A percentile compares a stretch with the other conserved stretches of the same genome.
Conservation (phyloP, 2,329 filamentous ascomycete genomes). For the Aspergillus sp. region DNA sequence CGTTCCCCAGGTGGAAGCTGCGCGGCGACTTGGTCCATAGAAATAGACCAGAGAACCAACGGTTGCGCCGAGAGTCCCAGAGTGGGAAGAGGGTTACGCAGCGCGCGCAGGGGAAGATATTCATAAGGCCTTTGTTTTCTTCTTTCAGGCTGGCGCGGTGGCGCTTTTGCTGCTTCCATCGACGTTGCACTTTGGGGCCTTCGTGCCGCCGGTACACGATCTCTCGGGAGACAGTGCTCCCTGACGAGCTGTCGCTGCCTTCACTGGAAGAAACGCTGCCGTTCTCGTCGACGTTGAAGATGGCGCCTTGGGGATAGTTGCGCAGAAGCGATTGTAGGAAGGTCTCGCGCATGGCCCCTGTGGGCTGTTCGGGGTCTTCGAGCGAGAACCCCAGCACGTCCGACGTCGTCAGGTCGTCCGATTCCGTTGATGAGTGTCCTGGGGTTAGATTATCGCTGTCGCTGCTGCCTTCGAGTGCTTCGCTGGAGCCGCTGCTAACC, state of each 20-base stretch:
- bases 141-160: conserved; percentile 16
- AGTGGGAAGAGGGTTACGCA: conserved; percentile 32
- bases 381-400: conserved; percentile 19
- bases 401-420: neutral
- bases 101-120: conserved; percentile 24
- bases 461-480: conserved; percentile 6
- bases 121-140: conserved; percentile 22
- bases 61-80: conserved; percentile 30
- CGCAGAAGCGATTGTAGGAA: conserved; percentile 22
- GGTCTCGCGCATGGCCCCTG: conserved; percentile 10
- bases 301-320: conserved; percentile 28
- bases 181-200: neutral
- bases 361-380: conserved; percentile 14
- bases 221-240: neutral
- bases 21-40: conserved; percentile 30
- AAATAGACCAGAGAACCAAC: conserved; percentile 31
- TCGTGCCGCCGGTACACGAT: conserved; percentile 1
- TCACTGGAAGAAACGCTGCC: conserved; percentile 23
- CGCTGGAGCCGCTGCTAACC: conserved; percentile 1
- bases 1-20: conserved; percentile 25
- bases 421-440: neutral
- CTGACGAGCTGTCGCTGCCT: conserved; percentile 16
- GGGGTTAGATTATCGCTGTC: neutral
- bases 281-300: conserved; percentile 26
- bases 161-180: conserved; percentile 13